Percentiles rank a stretch among this genome's conserved stretches.
These are phyloP conservation scores for Cetraspora pellucida DNA, from an alignment of 192 early-diverging fungal genomes.

Conservation along the genomic window DNA sequence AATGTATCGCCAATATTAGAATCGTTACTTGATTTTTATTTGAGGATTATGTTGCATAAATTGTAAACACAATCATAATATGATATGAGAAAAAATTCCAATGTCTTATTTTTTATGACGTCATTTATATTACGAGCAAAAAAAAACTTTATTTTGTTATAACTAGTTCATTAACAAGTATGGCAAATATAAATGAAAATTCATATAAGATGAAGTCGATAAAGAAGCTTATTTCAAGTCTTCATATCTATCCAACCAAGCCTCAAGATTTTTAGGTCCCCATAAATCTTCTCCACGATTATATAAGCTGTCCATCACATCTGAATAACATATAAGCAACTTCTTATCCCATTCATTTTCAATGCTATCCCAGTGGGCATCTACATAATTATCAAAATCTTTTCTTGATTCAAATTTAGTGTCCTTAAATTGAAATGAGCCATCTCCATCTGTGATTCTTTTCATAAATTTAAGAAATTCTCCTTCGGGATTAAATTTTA, in stretches of 20 bases:
- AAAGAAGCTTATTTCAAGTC: too few species aligned
- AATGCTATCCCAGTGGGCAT: neutral
- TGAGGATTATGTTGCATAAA: too few species aligned
- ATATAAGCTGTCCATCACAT: constrained; percentile 5
- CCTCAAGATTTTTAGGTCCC: neutral
- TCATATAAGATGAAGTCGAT: too few species aligned
- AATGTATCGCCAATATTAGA: too few species aligned
- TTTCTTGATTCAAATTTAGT: neutral
- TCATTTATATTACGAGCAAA: too few species aligned
- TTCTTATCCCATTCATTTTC: constrained; percentile 6
- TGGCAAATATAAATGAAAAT: too few species aligned
- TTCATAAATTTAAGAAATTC: constrained; percentile 1
- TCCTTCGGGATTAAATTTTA: neutral
- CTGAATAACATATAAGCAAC: constrained; percentile 6
- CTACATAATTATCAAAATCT: neutral
- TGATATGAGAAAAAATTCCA: too few species aligned
- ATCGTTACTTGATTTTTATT: too few species aligned
- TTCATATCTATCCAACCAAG: neutral
- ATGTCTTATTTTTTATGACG: too few species aligned
- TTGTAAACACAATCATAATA: too few species aligned
- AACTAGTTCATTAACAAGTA: too few species aligned
- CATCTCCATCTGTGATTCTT: neutral
- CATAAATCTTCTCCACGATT: neutral
- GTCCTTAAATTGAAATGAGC: neutral
- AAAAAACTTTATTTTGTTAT: too few species aligned